Evolutionary conservation across 2,329 filamentous ascomycete species (phyloP).

Genomic region (Myriosclerotinia scirpicola): DNA sequence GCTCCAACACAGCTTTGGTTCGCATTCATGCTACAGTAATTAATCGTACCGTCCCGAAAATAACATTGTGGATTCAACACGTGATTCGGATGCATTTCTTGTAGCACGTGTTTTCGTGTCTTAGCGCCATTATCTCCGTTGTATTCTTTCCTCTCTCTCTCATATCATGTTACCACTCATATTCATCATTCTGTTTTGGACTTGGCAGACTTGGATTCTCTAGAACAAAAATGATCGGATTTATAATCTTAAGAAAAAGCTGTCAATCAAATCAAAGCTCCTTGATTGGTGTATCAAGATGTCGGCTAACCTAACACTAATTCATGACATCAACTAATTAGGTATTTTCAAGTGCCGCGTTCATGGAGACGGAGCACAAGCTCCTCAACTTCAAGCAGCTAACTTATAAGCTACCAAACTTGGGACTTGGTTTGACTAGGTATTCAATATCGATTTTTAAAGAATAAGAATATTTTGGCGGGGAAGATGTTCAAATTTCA

Average conservation of each 20-base stretch:
- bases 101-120: background rate
- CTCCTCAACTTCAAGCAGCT: background rate
- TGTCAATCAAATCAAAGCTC: background rate
- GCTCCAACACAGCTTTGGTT: background rate
- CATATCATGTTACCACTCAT: too few species aligned
- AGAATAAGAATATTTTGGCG: background rate
- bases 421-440: background rate
- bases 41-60: background rate
- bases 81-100: too few species aligned
- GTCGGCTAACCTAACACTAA: background rate
- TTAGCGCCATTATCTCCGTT: background rate
- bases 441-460: background rate
- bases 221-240: too few species aligned
- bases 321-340: background rate
- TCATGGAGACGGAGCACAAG: background rate
- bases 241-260: too few species aligned
- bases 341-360: background rate
- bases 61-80: too few species aligned
- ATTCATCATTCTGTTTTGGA: too few species aligned
- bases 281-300: background rate
- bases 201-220: too few species aligned
- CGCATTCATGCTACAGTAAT: conserved; percentile 4
- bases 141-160: too few species aligned
- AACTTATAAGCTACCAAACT: background rate
- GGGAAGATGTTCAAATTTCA: background rate